phyloP scores from a whole-genome alignment of 768 basidiomycete species.

The Cyclocybe aegerita region DNA sequence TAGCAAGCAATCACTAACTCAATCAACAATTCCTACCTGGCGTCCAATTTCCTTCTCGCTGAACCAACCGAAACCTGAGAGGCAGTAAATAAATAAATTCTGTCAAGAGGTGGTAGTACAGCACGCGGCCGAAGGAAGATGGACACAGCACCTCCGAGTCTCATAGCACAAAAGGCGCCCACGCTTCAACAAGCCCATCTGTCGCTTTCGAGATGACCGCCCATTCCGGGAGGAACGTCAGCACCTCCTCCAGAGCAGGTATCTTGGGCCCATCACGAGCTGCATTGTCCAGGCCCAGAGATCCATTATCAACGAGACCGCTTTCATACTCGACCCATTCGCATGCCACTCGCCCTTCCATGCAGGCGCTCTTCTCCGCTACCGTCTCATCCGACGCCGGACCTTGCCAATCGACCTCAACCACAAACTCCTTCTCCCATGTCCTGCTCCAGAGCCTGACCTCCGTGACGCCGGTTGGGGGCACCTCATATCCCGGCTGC shows the following conservation, averaged over 20 bases:
- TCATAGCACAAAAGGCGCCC: conserved; percentile 31
- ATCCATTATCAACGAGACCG: conserved; percentile 46
- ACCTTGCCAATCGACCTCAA: conserved; percentile 48
- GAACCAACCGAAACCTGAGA: too few relatives aligned
- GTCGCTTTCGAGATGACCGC: conserved; percentile 55
- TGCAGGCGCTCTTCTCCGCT: conserved; percentile 6
- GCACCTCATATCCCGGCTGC: conserved; percentile 42
- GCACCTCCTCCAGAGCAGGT: conserved; percentile 68
- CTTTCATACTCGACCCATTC: conserved; percentile 71
- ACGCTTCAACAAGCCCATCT: conserved; percentile 61
- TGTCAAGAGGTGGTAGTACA: too few relatives aligned
- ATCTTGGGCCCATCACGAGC: conserved; percentile 39
- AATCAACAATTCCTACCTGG: too few relatives aligned
- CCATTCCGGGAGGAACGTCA: conserved; percentile 68
- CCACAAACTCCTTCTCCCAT: conserved; percentile 54
- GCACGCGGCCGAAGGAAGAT: too few relatives aligned
- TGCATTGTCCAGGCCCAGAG: conserved; percentile 8
- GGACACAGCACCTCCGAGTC: too few relatives aligned
- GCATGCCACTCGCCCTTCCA: conserved; percentile 52
- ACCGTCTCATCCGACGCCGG: background rate
- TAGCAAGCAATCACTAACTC: too few relatives aligned
- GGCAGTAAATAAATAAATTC: too few relatives aligned
- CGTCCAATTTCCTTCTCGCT: too few relatives aligned
- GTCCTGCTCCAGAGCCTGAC: conserved; percentile 60
- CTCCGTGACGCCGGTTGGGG: conserved; percentile 25